Evolutionary conservation across 139 green algal species (phyloP), one percentile per base, ranked within the genome.

Genomic region (Closterium sp.): DNA sequence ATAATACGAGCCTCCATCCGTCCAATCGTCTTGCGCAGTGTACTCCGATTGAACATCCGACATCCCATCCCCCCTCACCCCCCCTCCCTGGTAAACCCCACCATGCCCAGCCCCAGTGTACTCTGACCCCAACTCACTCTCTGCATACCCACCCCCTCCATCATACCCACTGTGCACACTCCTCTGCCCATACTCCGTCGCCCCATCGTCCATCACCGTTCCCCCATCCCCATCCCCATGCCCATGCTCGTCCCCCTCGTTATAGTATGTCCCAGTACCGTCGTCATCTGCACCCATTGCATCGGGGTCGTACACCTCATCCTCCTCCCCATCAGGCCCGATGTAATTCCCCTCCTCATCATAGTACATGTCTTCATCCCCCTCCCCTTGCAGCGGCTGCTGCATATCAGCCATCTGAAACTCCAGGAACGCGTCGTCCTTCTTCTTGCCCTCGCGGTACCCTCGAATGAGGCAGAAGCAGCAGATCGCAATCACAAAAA

Each of bases 381-480:
- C 83, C 30, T 86, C 83, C 28, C 30, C 83, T 16, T 86, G 83
- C 83, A 34, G 30, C 30, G n/a, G 30, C 83, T 86, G 83, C n/a
- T 86, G 30, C 83, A 34, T 33, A 2, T 86, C 83, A 21, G 83
- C 83, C 83, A 34, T 33, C 25, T 86, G 83, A 23, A 34, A 33
- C 25, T 86, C 83, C 30, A 86, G 5, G 25, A 86, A 86, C 28
- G 30, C 30, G 21, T 86, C 83, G 83, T 86, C 83, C 25, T 86
- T 86, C 83, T 4, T 34, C 83, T 86, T 86, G n/a, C 83, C 83
- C 83, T 86, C 83, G 28, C 83, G 83, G 83, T 86, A 86, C 25
- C 83, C 83, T 86, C 83, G 21, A 33, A 86, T 86, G 83, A 86
- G 83, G 30, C 83, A 86, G 83, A 86, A 86, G 83, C 83, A 86